These are phyloP conservation scores for Monilinia fructicola DNA, from an alignment of 2,329 filamentous ascomycete genomes.

Conservation along the genomic window DNA sequence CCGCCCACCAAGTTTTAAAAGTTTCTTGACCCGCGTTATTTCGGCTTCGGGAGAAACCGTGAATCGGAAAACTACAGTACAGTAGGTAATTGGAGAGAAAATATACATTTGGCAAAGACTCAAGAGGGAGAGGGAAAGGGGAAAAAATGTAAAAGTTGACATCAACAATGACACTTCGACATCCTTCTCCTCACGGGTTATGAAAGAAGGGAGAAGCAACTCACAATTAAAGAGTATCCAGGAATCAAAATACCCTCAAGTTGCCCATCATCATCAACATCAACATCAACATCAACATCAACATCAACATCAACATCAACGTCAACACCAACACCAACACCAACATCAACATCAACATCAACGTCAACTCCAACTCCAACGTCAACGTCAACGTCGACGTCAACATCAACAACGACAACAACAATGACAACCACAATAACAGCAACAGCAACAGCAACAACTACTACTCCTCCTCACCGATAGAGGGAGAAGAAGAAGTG, in stretches of 20 bases:
- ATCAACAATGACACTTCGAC: neutral
- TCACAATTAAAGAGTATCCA: too few relatives aligned
- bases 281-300: neutral
- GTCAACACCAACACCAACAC: neutral
- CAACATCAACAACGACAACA: neutral
- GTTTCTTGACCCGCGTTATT: slow-evolving; percentile 4
- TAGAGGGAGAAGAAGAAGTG: too few relatives aligned
- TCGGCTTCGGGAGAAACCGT: slow-evolving; percentile 24
- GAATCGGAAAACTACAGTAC: neutral
- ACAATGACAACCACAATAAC: neutral
- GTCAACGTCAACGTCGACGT: too few relatives aligned
- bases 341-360: neutral
- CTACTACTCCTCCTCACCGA: neutral
- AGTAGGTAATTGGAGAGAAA: neutral
- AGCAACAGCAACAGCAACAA: neutral
- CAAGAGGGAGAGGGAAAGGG: too few relatives aligned
- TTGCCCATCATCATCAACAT: too few relatives aligned
- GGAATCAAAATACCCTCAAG: too few relatives aligned
- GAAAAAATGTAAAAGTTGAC: neutral
- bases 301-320: neutral
- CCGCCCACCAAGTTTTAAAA: neutral
- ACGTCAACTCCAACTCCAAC: too few relatives aligned
- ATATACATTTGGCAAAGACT: neutral
- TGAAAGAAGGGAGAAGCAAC: too few relatives aligned
- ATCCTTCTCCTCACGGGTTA: neutral